Percentiles rank a stretch among this genome's conserved stretches.
Evolutionary conservation across 208 protist genomes (phyloP).

Genomic region (Leishmania tropica): DNA sequence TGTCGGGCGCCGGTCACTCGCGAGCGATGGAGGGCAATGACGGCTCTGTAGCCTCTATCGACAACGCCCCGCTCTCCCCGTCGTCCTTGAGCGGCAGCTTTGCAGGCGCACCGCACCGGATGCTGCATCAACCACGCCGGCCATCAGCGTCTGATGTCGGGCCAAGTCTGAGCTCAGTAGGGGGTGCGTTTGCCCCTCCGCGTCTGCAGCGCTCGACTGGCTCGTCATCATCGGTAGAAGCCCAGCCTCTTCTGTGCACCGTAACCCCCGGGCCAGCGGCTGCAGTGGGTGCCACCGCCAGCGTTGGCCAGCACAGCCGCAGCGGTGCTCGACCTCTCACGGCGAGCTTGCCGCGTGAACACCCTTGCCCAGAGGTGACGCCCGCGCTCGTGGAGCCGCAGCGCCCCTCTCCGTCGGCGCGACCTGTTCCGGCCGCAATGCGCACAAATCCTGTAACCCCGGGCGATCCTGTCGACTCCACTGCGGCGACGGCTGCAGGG

Average conservation of each 20-base stretch:
- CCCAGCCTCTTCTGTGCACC: constrained; percentile 4
- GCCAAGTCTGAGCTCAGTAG: constrained; percentile 3
- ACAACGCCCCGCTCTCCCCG: neutral
- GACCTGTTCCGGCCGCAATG: neutral
- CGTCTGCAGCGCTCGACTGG: constrained; percentile 46
- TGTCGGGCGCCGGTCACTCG: neutral
- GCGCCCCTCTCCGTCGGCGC: constrained; percentile 12
- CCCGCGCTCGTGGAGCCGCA: constrained; percentile 28
- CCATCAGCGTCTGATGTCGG: constrained; percentile 6
- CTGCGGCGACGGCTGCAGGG: neutral
- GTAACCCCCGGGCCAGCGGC: constrained; percentile 2
- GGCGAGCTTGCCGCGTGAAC: constrained; percentile 3
- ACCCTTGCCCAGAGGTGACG: neutral
- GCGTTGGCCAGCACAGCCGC: neutral
- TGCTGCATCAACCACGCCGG: constrained; percentile 22
- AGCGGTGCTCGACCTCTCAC: neutral
- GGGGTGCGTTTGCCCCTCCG: constrained; percentile 19
- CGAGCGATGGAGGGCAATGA: neutral
- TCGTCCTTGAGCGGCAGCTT: constrained; percentile 3
- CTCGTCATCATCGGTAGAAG: constrained; percentile 3
- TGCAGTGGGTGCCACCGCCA: neutral
- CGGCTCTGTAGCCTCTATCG: neutral
- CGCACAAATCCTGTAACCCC: neutral
- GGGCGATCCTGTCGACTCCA: neutral
- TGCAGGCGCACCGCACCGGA: constrained; percentile 5